Evolutionary conservation across 441 rosid genomes (phyloP).

Genomic region (Euphorbia corollata): DNA sequence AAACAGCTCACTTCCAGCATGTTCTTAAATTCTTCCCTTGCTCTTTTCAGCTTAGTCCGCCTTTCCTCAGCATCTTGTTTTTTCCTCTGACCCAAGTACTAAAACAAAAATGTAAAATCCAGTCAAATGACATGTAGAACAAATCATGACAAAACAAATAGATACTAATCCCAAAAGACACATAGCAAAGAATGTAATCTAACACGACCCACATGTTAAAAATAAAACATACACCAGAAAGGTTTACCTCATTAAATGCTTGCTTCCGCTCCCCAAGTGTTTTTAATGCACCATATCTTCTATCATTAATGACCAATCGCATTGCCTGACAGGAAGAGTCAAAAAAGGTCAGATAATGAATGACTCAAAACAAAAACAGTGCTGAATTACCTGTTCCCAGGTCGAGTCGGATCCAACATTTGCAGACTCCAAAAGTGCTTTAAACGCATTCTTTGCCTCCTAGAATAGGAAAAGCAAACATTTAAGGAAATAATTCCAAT

Average conservation of each 20-base stretch:
- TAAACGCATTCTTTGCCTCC: constrained; percentile 99
- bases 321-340: constrained; percentile 40
- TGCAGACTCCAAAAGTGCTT: constrained; percentile 77
- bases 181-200: not conserved
- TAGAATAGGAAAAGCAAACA: constrained; percentile 21
- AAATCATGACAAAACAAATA: constrained; percentile 2
- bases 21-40: constrained; percentile 76
- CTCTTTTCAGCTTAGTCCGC: constrained; percentile 82
- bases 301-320: constrained; percentile 78
- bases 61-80: constrained; percentile 94
- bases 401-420: constrained; percentile 93
- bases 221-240: not conserved
- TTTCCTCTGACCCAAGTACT: constrained; percentile 91
- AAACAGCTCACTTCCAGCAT: constrained; percentile 77
- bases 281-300: constrained; percentile 82
- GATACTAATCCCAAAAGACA: not conserved
- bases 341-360: constrained; percentile 1
- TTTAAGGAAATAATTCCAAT: constrained; percentile 9
- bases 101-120: constrained; percentile 11
- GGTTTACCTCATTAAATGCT: constrained; percentile 88
- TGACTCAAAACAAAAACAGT: constrained; percentile 3
- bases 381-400: constrained; percentile 83
- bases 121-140: constrained; percentile 3
- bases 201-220: constrained; percentile 2
- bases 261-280: constrained; percentile 98